Conservation (phyloP, 495 filamentous ascomycete species). For the Penicillium pulvis region DNA sequence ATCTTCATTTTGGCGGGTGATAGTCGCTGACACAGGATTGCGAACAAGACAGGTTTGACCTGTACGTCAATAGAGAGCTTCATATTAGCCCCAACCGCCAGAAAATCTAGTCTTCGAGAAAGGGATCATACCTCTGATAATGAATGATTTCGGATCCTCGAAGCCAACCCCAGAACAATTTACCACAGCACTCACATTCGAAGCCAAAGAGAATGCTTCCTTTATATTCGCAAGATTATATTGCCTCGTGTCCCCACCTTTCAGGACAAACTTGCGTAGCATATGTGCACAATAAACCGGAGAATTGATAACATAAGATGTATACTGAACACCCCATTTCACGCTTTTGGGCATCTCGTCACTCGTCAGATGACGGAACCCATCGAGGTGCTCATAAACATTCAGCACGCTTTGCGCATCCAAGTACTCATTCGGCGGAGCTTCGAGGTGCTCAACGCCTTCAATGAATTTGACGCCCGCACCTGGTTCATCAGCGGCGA, state of each 20-base stretch:
- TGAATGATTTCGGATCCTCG: slow-evolving; percentile 52
- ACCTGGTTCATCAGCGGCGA: slow-evolving; percentile 41
- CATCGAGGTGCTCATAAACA: slow-evolving; percentile 39
- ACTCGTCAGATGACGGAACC: slow-evolving; percentile 42
- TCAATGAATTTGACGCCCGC: slow-evolving; percentile 55
- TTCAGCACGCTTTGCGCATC: slow-evolving; percentile 31
- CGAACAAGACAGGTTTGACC: slow-evolving; percentile 50
- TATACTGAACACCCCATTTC: slow-evolving; percentile 58
- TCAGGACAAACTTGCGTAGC: slow-evolving; percentile 52
- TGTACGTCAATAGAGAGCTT: slow-evolving; percentile 4
- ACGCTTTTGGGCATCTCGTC: slow-evolving; percentile 50
- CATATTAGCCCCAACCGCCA: neutral
- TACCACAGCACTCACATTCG: slow-evolving; percentile 50
- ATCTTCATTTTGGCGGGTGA: slow-evolving; percentile 61
- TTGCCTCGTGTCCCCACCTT: slow-evolving; percentile 49
- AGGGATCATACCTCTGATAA: slow-evolving; percentile 50
- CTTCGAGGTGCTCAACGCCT: slow-evolving; percentile 63
- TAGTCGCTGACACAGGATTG: slow-evolving; percentile 50
- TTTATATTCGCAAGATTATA: slow-evolving; percentile 43
- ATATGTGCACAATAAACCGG: slow-evolving; percentile 62
- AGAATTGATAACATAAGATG: slow-evolving; percentile 60
- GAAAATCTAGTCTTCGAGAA: neutral
- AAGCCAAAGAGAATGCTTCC: slow-evolving; percentile 51
- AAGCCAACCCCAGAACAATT: slow-evolving; percentile 63
- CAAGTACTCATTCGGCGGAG: slow-evolving; percentile 45